Base-by-base conservation (phyloP, 2,329 filamentous ascomycete species). In the Scleromitrula shiraiana region DNA sequence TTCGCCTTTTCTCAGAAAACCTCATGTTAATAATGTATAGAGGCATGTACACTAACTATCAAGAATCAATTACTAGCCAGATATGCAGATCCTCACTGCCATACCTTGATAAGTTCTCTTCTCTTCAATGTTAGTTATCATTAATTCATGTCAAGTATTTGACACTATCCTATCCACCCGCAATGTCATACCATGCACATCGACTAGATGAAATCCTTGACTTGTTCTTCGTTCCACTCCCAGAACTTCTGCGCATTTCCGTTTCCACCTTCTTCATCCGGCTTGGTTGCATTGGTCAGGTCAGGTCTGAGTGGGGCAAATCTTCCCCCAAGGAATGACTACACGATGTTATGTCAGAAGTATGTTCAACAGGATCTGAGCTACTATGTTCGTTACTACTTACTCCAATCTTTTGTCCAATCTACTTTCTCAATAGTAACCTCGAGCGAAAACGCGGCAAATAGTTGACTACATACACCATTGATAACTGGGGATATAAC, bases 301-400 rank as follows among this genome's bases (percentile, higher is more conserved):
- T 69, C 67, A 20, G 54, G 50, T 12, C 64, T 57, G 15, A 67
- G 61, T 15, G 60, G 46, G 37, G 46, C 50, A 50, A 65, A 57
- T 24, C 65, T 59, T 53, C n/a, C 73, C 74, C 70, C 71, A 77
- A 1, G 73, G 73, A 42, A 72, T 63, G 20, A 76, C 64, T 65
- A 22, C n/a, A 7, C n/a, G 20, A 35, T 17, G 6, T 33, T 12
- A 32, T 32, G 29, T 32, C 15, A 32, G 29, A 32, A 12, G 12
- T 5, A 7, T 32, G 29, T 32, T 32, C 29, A 32, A 14, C 6
- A 10, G 15, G 5, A 32, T 12, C 29, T 14, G 7, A 32, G n/a
- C n/a, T n/a, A 12, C 29, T 12, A 32, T 32, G 10, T 32, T 32
- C 15, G 29, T n/a, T 7, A 32, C 12, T 7, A 35, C 7, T n/a